These are phyloP conservation scores for Pyrenophora tritici-repentis DNA, from an alignment of 2,329 filamentous ascomycete species.

Conservation along the genomic window DNA sequence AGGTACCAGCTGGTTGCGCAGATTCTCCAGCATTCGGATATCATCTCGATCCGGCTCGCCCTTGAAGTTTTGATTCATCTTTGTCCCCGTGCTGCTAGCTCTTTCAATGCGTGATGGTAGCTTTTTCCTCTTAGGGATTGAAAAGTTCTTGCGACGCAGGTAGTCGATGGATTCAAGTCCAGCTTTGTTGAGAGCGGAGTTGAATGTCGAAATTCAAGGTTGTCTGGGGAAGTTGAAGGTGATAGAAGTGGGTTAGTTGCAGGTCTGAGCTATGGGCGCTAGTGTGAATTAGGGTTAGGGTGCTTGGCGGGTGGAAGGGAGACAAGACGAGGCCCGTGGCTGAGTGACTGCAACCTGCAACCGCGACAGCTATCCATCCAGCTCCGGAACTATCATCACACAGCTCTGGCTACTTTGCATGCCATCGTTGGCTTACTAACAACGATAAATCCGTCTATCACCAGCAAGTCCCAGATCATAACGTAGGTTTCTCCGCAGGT, in stretches of 20 bases:
- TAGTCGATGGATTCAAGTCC: background rate
- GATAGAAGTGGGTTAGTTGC: conserved; percentile 7
- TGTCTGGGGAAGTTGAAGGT: background rate
- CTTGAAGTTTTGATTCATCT: conserved; percentile 34
- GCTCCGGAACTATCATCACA: too few relatives aligned
- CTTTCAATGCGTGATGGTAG: background rate
- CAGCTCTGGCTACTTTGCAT: too few relatives aligned
- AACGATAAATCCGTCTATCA: too few relatives aligned
- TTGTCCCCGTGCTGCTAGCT: conserved; percentile 2
- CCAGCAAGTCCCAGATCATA: too few relatives aligned
- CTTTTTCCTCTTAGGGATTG: background rate
- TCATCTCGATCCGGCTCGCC: conserved; percentile 32
- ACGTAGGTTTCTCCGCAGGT: too few relatives aligned
- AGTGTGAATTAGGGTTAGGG: background rate
- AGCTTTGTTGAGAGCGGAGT: background rate
- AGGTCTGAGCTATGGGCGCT: background rate
- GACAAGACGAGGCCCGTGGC: too few relatives aligned
- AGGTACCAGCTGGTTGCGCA: conserved; percentile 32
- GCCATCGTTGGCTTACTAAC: too few relatives aligned
- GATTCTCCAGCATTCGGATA: conserved; percentile 24
- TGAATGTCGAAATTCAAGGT: background rate
- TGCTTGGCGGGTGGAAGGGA: background rate
- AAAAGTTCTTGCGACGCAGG: background rate
- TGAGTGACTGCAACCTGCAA: too few relatives aligned
- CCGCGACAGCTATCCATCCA: too few relatives aligned